Evolutionary conservation across 768 basidiomycete species (phyloP).

Genomic region (Phaeotremella fagi): DNA sequence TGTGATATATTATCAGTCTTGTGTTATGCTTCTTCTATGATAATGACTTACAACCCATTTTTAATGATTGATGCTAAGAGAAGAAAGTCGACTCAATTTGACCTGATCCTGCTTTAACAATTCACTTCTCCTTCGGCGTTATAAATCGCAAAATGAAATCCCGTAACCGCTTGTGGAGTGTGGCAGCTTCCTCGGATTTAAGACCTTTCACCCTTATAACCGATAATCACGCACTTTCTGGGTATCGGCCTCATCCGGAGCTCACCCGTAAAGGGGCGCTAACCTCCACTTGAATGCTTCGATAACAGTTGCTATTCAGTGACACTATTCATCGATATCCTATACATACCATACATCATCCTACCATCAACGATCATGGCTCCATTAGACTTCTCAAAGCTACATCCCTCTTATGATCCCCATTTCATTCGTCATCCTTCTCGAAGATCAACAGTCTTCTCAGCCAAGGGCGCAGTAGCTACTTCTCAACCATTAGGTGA

Average conservation of each 20-base stretch:
- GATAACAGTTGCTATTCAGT: too few species aligned
- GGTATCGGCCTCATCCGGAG: neutral
- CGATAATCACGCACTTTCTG: constrained; percentile 3
- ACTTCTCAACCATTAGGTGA: constrained; percentile 67
- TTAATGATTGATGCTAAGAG: constrained; percentile 25
- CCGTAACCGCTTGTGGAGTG: too few species aligned
- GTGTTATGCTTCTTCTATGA: too few species aligned
- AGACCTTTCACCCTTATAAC: neutral
- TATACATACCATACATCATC: too few species aligned
- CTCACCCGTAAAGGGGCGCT: neutral
- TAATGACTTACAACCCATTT: constrained; percentile 34
- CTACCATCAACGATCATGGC: constrained; percentile 23
- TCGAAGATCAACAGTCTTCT: constrained; percentile 78
- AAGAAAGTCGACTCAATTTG: too few species aligned
- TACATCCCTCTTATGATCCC: constrained; percentile 61
- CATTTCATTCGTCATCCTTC: constrained; percentile 70
- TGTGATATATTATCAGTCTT: constrained; percentile 40
- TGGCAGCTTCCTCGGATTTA: neutral
- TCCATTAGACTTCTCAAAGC: constrained; percentile 58
- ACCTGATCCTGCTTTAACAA: too few species aligned
- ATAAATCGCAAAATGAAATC: too few species aligned
- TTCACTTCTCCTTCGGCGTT: too few species aligned
- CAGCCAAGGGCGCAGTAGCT: constrained; percentile 78
- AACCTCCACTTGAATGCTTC: neutral
- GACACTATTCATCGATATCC: too few species aligned